Percentiles rank a stretch among this genome's conserved stretches.
Conservation (phyloP, 306 rosid species). For the Acacia confusa region DNA sequence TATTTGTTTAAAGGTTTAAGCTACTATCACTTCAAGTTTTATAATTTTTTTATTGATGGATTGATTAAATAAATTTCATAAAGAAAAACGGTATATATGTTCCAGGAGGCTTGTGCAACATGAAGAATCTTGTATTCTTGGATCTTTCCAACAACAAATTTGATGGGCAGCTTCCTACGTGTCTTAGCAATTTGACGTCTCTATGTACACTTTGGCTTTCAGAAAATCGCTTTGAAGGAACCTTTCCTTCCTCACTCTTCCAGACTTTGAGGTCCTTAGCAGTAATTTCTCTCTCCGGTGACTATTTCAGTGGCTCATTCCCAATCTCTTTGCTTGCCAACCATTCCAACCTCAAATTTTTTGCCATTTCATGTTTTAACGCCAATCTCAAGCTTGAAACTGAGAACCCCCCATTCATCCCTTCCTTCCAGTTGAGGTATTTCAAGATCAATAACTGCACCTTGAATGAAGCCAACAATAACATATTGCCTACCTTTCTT, state of each 20-base stretch:
- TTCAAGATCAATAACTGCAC: not conserved
- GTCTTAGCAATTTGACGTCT: constrained; percentile 13
- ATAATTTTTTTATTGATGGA: too few relatives aligned
- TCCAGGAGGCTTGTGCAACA: constrained; percentile 10
- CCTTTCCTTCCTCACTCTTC: not conserved
- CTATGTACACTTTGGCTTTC: not conserved
- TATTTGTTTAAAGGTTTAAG: too few relatives aligned
- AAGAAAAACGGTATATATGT: not conserved
- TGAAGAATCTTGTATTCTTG: constrained; percentile 12
- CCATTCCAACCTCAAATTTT: constrained; percentile 21
- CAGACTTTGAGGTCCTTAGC: too few relatives aligned
- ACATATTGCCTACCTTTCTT: constrained; percentile 21
- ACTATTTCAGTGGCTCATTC: constrained; percentile 18
- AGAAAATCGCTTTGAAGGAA: not conserved
- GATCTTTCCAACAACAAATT: not conserved
- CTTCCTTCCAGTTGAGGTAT: constrained; percentile 22
- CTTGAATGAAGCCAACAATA: not conserved
- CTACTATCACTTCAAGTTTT: too few relatives aligned
- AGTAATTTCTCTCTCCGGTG: accelerated
- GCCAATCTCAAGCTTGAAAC: constrained; percentile 25
- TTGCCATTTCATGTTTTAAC: not conserved
- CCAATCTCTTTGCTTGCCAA: constrained; percentile 18
- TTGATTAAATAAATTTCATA: too few relatives aligned
- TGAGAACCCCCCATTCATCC: constrained; percentile 16
- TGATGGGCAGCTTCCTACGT: not conserved